phyloP scores from a whole-genome alignment of 495 filamentous ascomycete genomes.

The Lasiosphaeria miniovina region DNA sequence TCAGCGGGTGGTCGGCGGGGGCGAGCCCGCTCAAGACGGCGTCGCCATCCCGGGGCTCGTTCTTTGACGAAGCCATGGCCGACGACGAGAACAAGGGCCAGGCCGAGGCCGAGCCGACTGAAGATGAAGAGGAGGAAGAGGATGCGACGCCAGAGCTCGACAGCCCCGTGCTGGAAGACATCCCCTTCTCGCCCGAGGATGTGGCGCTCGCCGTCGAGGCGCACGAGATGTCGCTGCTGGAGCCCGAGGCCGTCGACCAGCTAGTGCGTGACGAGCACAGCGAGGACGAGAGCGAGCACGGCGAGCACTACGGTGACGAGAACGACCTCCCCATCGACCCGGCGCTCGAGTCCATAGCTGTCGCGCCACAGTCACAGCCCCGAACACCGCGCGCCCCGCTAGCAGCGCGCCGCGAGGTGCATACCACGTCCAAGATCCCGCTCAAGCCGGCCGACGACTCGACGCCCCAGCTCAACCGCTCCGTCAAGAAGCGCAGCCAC shows the following conservation, averaged over 20 bases:
- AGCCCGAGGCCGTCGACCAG: slow-evolving; percentile 34
- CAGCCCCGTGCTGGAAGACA: slow-evolving; percentile 35
- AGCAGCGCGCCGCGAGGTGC: slow-evolving; percentile 39
- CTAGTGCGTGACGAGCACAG: slow-evolving; percentile 8
- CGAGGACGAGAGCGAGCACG: slow-evolving; percentile 27
- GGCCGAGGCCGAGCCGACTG: slow-evolving; percentile 35
- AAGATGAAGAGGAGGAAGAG: slow-evolving; percentile 30
- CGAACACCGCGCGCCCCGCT: slow-evolving; percentile 25
- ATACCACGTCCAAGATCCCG: slow-evolving; percentile 75
- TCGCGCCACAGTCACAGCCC: slow-evolving; percentile 16
- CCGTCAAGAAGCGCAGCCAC: slow-evolving; percentile 46
- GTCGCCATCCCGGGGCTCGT: slow-evolving; percentile 41
- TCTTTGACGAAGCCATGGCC: slow-evolving; percentile 60
- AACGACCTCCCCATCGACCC: slow-evolving; percentile 57
- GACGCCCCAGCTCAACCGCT: slow-evolving; percentile 43
- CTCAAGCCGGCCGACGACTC: slow-evolving; percentile 65
- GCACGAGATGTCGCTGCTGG: slow-evolving; percentile 52
- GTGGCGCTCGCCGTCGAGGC: slow-evolving; percentile 47
- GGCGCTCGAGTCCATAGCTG: slow-evolving; percentile 27
- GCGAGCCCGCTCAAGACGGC: slow-evolving; percentile 42
- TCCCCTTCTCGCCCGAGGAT: slow-evolving; percentile 43
- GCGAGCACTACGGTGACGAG: slow-evolving; percentile 61
- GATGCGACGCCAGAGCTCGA: slow-evolving; percentile 18
- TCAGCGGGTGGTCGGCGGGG: slow-evolving; percentile 57
- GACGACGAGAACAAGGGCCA: slow-evolving; percentile 19